phyloP scores from a whole-genome alignment of 345 rosid genomes.

The Angophora floribunda region DNA sequence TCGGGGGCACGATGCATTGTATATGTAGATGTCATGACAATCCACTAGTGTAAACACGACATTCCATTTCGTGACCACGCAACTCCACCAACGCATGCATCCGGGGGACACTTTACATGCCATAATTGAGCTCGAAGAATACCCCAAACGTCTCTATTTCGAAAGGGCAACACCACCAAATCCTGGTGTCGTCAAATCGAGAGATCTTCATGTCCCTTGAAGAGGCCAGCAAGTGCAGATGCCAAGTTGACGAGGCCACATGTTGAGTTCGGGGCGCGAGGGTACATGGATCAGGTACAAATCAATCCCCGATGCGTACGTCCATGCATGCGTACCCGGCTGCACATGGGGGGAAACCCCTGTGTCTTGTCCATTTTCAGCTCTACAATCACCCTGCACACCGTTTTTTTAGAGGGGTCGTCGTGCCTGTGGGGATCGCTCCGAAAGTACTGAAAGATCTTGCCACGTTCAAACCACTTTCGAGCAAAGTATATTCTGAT shows the following conservation, averaged over 20 bases:
- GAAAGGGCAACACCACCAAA: background rate
- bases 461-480: background rate
- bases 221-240: background rate
- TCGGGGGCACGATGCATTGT: background rate
- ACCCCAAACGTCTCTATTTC: background rate
- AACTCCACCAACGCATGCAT: background rate
- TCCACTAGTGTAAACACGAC: background rate
- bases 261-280: background rate
- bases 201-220: background rate
- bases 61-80: background rate
- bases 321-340: background rate
- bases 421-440: background rate
- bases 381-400: background rate
- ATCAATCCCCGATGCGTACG: background rate
- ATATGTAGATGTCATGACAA: background rate
- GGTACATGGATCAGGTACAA: background rate
- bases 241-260: background rate
- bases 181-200: background rate
- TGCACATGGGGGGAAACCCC: background rate
- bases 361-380: background rate
- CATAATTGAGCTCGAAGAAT: background rate
- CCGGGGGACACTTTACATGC: background rate
- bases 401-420: background rate
- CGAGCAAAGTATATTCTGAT: background rate
- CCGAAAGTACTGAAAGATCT: background rate